Base-by-base conservation (phyloP, 371 early-diverging fungal species). In the Entomophthora muscae region DNA sequence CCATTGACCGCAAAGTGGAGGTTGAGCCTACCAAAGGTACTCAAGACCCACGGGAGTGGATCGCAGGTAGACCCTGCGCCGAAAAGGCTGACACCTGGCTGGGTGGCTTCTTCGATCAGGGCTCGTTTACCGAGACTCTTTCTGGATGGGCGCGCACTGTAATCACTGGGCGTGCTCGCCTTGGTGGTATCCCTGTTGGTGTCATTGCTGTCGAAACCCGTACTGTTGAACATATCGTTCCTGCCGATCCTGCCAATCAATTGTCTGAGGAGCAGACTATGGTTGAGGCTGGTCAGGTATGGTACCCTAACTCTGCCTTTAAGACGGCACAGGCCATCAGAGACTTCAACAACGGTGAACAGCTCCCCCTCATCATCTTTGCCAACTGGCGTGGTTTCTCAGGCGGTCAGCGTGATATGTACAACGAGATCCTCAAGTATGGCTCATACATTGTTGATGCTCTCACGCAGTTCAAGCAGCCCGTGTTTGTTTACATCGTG, bases 321-420 rank as follows among this genome's bases (percentile, higher is more conserved):
- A n/a, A n/a, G n/a, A n/a, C n/a, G n/a, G n/a, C n/a, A n/a, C n/a
- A 95, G 75, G 92, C 97, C 2, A 96, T 99, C 76, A 84, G 85
- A 66, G 95, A 98, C 76, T 95, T 98, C 68, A 94, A 96, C 83
- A 87, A 93, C 70, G 95, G 96, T 73, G 99, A 99, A 75, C 91
- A 91, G 68, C 80, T 99, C 65, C 95, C 98, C 22, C 75, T 98
- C 72, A 88, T 99, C 72, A 89, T 99, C 75, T 92, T n/a, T n/a
- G n/a, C n/a, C n/a, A n/a, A n/a, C n/a, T n/a, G n/a, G n/a, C n/a
- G n/a, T n/a, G n/a, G n/a, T n/a, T n/a, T n/a, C n/a, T n/a, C n/a
- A n/a, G n/a, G n/a, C n/a, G n/a, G n/a, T n/a, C n/a, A n/a, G n/a
- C n/a, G n/a, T n/a, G n/a, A n/a, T n/a, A n/a, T n/a, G n/a, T n/a